phyloP scores from a whole-genome alignment of 305 asterid genomes.

The Solanum hybrid region DNA sequence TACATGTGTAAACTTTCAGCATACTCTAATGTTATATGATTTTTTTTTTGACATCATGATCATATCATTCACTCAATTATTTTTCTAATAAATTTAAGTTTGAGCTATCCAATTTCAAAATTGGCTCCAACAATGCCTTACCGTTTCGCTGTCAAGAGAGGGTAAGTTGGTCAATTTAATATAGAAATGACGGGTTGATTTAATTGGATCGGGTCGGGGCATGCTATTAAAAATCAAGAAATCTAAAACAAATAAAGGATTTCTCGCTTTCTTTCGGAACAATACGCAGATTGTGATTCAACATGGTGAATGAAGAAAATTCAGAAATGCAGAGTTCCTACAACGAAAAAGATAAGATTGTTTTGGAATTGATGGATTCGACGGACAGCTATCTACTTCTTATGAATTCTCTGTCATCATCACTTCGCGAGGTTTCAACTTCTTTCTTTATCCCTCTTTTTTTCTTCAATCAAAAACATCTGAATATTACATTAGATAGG shows the following conservation, averaged over 20 bases:
- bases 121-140: neutral
- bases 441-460: neutral
- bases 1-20: neutral
- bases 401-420: conserved; percentile 53
- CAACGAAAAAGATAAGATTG: conserved; percentile 29
- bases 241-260: neutral
- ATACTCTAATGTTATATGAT: neutral
- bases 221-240: neutral
- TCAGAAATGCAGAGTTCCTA: conserved; percentile 23
- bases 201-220: neutral
- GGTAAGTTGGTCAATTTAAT: neutral
- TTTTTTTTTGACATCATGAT: neutral
- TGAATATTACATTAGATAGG: neutral
- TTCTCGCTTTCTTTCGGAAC: neutral
- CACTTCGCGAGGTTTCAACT: conserved; percentile 68
- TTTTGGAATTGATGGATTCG: conserved; percentile 65
- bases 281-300: neutral
- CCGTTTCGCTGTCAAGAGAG: neutral
- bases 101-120: neutral
- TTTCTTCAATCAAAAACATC: neutral
- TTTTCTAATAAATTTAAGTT: neutral
- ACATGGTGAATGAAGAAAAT: neutral
- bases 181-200: neutral
- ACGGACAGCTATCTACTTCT: conserved; percentile 54
- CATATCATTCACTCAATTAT: too few relatives aligned